Evolutionary conservation across 2,329 filamentous ascomycete species (phyloP), one percentile per base, ranked within the genome.

Genomic region (Mariannaea sp.): DNA sequence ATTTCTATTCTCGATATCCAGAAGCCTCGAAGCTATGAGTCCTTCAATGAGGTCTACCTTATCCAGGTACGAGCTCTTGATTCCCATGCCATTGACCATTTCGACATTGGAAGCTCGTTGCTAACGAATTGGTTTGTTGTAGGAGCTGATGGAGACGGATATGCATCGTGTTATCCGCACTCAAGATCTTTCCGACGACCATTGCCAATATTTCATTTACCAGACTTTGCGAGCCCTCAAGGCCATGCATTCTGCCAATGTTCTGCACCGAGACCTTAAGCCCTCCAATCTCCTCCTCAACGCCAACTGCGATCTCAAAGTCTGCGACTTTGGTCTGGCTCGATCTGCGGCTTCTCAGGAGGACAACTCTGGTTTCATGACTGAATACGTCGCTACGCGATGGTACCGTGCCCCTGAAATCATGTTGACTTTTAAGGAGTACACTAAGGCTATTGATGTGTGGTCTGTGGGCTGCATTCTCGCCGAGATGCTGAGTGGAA

Each of bases 361-460:
- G 70, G 94, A 99, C 75, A 99, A 99, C 77, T 97, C 93, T n/a
- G 94, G 94, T 17, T 99, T 99, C 84, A 99, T 99, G 94, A 99
- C 94, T 13, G 94, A 99, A 95, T 99, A 99, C 72, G 94, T 99
- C 52, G 94, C 94, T 45, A 99, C 94, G 40, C 88, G 94, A 68
- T 99, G 94, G 94, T 99, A 99, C 77, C 92, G 94, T 75, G 94
- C 94, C 5, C 94, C 94, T 3, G 94, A 99, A 73, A 99, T 99
- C 74, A 99, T 99, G 94, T 88, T 99, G 78, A 99, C 94, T 10
- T 99, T 97, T 81, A 97, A 99, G 79, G 94, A 99, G 77, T 99
- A 99, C 78, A 99, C 94, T 67, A 99, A 97, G 77, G 94, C 94
- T 36, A 99, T 99, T 70, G 94, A 99, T 70, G 92, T 99, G 9